Evolutionary conservation across 2,329 filamentous ascomycete genomes (phyloP).

Genomic region (Colletotrichum navitas): DNA sequence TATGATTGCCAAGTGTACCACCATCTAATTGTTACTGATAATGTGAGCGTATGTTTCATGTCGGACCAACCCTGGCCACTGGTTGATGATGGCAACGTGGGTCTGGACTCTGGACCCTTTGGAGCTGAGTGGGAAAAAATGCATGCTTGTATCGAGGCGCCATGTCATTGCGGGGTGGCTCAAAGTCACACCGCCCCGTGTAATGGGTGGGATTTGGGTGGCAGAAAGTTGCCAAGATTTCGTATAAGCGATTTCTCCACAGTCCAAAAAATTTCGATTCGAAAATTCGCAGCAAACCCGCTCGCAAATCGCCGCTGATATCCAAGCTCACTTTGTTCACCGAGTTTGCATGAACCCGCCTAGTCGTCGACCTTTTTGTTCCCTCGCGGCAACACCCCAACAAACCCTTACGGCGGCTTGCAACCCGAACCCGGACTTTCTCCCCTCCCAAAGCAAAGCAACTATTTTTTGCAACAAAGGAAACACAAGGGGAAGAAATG

Average conservation of each 20-base stretch:
- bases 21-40: not conserved
- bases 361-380: conserved; percentile 4
- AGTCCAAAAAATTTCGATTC: conserved; percentile 43
- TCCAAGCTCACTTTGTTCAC: conserved; percentile 35
- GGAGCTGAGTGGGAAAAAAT: not conserved
- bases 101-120: conserved; percentile 19
- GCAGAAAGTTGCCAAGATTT: conserved; percentile 43
- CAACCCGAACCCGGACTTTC: not conserved
- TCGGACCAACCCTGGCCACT: not conserved
- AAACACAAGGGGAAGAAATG: conserved; percentile 50
- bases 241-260: conserved; percentile 44
- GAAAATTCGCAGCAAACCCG: conserved; percentile 42
- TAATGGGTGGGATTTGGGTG: not conserved
- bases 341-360: conserved; percentile 27
- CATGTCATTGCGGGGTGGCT: conserved; percentile 29
- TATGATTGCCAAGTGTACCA: not conserved
- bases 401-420: conserved; percentile 11
- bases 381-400: conserved; percentile 1
- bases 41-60: conserved; percentile 9
- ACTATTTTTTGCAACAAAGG: not conserved
- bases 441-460: not conserved
- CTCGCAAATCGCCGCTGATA: conserved; percentile 30
- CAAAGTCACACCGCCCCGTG: conserved; percentile 21
- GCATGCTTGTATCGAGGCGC: conserved; percentile 30
- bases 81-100: not conserved